These are phyloP conservation scores for Backusella liffmaniae DNA, from an alignment of 192 early-diverging fungal species.

Conservation along the genomic window DNA sequence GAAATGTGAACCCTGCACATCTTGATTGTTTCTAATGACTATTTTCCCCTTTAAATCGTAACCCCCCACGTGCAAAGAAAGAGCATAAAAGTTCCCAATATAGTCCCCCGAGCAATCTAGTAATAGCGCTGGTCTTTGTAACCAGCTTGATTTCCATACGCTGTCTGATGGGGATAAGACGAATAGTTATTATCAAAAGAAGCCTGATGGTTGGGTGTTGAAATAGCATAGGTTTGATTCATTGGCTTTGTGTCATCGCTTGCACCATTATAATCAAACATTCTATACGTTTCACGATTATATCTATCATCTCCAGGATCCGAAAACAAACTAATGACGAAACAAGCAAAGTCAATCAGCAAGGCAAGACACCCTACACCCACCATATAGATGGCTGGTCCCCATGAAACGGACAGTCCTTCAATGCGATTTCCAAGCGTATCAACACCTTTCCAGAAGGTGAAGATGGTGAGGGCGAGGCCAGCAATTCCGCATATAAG, in stretches of 20 bases:
- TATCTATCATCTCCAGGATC: not conserved
- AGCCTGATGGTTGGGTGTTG: not conserved
- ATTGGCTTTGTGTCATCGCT: not conserved
- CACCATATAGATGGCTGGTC: conserved; percentile 5
- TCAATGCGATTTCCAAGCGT: not conserved
- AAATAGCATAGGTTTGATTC: not conserved
- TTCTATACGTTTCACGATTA: not conserved
- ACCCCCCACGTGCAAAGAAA: not conserved
- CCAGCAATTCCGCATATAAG: conserved; percentile 2
- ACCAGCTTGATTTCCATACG: not conserved
- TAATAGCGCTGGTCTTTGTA: not conserved
- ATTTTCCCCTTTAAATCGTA: not conserved
- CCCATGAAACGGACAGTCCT: conserved; percentile 4
- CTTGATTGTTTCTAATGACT: not conserved
- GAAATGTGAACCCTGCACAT: not conserved
- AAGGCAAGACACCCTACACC: not conserved
- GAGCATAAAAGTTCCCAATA: not conserved
- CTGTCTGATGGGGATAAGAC: not conserved
- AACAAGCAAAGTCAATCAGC: not conserved
- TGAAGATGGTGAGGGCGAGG: not conserved
- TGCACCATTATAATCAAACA: not conserved
- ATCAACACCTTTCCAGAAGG: conserved; percentile 1
- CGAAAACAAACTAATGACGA: not conserved
- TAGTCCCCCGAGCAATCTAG: not conserved
- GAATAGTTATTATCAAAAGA: not conserved